Conservation (phyloP, 2,329 filamentous ascomycete genomes). For the Fusarium algeriense region DNA sequence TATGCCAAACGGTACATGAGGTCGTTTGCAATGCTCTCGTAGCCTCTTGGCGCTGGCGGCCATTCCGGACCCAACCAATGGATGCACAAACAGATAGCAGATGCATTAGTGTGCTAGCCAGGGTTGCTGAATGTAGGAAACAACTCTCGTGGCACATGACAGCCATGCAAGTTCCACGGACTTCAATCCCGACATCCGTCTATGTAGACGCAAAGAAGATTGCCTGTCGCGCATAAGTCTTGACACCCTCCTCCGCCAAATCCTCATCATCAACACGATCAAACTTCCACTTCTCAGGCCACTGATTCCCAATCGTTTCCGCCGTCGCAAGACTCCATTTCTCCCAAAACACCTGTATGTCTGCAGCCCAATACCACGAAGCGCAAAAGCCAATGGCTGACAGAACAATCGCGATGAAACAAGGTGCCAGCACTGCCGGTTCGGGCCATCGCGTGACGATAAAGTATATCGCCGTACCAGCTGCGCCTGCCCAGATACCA, state of each 20-base stretch:
- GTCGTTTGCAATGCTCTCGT: not conserved
- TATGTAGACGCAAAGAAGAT: slow-evolving; percentile 17
- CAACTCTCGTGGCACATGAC: no score
- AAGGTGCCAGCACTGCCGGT: slow-evolving; percentile 41
- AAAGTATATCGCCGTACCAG: slow-evolving; percentile 44
- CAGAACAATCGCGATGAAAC: slow-evolving; percentile 39
- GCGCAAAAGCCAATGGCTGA: slow-evolving; percentile 18
- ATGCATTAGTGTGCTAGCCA: not conserved
- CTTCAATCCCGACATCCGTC: not conserved
- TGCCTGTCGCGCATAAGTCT: slow-evolving; percentile 50
- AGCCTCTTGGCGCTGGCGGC: not conserved
- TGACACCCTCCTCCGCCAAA: slow-evolving; percentile 19
- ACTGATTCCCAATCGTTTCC: not conserved
- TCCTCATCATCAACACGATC: slow-evolving; percentile 35
- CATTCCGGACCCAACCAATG: no score
- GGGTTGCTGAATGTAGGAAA: no score
- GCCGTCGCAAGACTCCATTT: not conserved
- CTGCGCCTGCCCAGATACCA: slow-evolving; percentile 39
- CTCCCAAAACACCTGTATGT: not conserved
- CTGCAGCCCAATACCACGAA: slow-evolving; percentile 20
- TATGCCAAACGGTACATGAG: not conserved
- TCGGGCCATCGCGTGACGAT: slow-evolving; percentile 48
- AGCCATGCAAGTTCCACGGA: not conserved
- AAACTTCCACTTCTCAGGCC: slow-evolving; percentile 18
- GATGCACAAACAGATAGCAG: not conserved